phyloP scores from a whole-genome alignment of 345 rosid genomes.

The Cochlearia excelsa region DNA sequence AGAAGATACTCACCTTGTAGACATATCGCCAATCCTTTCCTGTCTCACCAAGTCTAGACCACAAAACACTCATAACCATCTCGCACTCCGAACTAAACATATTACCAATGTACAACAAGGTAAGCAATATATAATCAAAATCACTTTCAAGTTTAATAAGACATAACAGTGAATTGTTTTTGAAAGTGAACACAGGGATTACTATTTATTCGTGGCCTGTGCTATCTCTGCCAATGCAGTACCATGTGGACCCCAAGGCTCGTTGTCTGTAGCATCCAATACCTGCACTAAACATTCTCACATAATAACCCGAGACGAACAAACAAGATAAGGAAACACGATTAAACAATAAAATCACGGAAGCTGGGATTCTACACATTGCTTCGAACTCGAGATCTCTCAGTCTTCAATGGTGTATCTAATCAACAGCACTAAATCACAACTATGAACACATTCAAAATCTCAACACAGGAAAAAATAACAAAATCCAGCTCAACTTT shows the following conservation, averaged over 20 bases:
- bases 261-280: slow-evolving; percentile 94
- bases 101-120: slow-evolving; percentile 28
- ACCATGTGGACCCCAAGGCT: slow-evolving; percentile 99
- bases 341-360: background rate
- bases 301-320: background rate
- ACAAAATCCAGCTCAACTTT: slow-evolving; percentile 26
- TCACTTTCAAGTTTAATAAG: background rate
- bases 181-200: slow-evolving; percentile 26
- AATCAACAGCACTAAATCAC: background rate
- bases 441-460: slow-evolving; percentile 10
- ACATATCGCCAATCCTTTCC: slow-evolving; percentile 99
- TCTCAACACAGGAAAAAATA: background rate
- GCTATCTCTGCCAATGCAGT: slow-evolving; percentile 93
- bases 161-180: background rate
- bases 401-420: background rate
- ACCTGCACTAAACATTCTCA: slow-evolving; percentile 49
- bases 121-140: slow-evolving; percentile 12
- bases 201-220: slow-evolving; percentile 89
- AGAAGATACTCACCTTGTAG: slow-evolving; percentile 62
- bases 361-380: slow-evolving; percentile 1
- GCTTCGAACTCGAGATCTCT: slow-evolving; percentile 3
- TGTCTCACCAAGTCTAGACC: slow-evolving; percentile 86
- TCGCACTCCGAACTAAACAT: slow-evolving; percentile 79
- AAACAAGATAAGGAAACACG: background rate
- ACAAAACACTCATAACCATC: slow-evolving; percentile 88